These are phyloP conservation scores for Backusella tarrabulga DNA, from an alignment of 192 early-diverging fungal genomes.

Conservation along the genomic window DNA sequence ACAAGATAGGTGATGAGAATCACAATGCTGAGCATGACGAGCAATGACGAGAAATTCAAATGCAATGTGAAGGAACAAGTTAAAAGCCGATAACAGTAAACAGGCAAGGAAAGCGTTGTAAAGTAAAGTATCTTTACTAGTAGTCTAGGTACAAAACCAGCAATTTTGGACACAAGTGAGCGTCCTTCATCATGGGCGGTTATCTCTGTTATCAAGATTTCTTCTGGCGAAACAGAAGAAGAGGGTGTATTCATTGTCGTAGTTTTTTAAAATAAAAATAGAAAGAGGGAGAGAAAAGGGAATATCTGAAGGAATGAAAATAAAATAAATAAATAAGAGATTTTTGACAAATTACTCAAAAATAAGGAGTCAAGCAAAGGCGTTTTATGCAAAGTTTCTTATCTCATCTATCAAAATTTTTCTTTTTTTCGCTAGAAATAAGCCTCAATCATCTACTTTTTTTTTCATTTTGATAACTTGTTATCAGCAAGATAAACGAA, in stretches of 20 bases:
- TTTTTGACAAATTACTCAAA: background rate
- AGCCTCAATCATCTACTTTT: no score
- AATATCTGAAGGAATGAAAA: background rate
- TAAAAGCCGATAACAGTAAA: constrained; percentile 48
- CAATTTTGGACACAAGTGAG: background rate
- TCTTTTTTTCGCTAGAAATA: no score
- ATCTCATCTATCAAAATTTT: no score
- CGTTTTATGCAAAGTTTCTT: background rate
- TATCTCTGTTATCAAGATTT: background rate
- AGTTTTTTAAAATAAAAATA: background rate
- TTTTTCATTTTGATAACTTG: no score
- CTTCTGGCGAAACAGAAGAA: background rate
- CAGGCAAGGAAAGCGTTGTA: constrained; percentile 50
- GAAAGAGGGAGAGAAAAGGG: background rate
- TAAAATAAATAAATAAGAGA: background rate
- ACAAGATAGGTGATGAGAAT: constrained; percentile 48
- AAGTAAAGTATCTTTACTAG: constrained; percentile 45
- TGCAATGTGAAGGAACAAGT: constrained; percentile 64
- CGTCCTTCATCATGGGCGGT: background rate
- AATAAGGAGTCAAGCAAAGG: background rate
- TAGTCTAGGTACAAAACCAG: constrained; percentile 28
- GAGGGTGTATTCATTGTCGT: background rate
- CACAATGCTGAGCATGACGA: constrained; percentile 35
- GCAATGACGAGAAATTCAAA: constrained; percentile 58
- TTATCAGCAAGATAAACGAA: no score